Base-by-base conservation (phyloP, 2,329 filamentous ascomycete species). In the Aspergillus nomiae region DNA sequence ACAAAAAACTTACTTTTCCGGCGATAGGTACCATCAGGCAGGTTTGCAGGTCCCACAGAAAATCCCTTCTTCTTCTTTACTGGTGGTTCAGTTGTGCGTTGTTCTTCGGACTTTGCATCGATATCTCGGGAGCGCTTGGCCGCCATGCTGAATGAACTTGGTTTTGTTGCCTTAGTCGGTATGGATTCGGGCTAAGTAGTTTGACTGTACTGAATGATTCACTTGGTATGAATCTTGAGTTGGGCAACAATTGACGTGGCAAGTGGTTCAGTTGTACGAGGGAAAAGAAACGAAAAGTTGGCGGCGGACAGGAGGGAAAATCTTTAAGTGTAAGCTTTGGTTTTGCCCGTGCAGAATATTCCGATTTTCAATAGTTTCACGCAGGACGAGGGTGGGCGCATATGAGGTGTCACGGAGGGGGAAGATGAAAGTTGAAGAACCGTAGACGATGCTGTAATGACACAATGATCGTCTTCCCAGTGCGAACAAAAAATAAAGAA, bases 11-110 rank as follows among this genome's bases (percentile, higher is more conserved):
- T 63, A 89, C 87, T 85, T 83, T 97, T 97, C 71, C 94, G 89
- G 72, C 88, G 87, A 85, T 95, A 92, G 26, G 90, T 90, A 60
- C 94, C 94, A 76, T 97, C 94, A 46, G 94, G 94, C 30, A 98
- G 84, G 76, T 97, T 96, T 43, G 90, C 90, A 34, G 94, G 94
- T 0, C 94, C 94, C 61, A 97, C 90, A 46, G 86, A 86, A 81
- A 98, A 97, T 57, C 92, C 92, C 70, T 91, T 90, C 67, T 81
- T 85, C 66, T 85, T 86, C 73, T 86, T 84, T 50, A 68, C 81
- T 26, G 68, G 62, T 43, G 77, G 72, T 30, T 69, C 72, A 24
- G 66, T 58, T 12, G 66, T 53, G 28, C 85, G 87, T 73, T 87
- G 87, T 19, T 78, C 74, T 9, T 76, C 79, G 46, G 78, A 68